phyloP scores from a whole-genome alignment of 192 early-diverging fungal genomes.

The Spizellomyces sp. region DNA sequence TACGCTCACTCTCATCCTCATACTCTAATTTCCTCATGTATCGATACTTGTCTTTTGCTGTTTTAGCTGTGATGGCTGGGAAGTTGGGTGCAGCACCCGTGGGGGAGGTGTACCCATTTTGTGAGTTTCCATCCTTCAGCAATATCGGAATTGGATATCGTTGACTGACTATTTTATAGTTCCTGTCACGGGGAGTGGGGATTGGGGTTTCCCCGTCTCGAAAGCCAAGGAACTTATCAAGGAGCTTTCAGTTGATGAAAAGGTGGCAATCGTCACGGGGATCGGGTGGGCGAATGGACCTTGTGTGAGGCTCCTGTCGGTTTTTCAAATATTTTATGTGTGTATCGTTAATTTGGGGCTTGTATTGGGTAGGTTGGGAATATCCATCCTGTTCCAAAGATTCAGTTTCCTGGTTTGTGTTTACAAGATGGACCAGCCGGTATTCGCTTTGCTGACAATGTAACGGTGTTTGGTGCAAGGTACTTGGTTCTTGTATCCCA shows the following conservation, averaged over 20 bases:
- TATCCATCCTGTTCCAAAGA: conserved; percentile 34
- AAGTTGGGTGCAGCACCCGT: no score
- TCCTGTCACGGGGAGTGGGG: conserved; percentile 7
- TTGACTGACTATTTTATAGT: neutral
- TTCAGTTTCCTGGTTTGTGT: conserved; percentile 55
- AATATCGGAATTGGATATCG: no score
- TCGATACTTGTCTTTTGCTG: no score
- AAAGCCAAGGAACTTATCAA: conserved; percentile 38
- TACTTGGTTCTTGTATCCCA: conserved; percentile 15
- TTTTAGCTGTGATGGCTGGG: no score
- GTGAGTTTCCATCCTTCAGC: no score
- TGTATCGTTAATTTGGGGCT: no score
- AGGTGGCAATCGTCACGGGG: conserved; percentile 51
- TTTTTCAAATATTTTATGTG: no score
- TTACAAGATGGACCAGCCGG: conserved; percentile 60
- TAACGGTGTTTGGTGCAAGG: conserved; percentile 46
- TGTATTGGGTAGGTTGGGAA: conserved; percentile 39
- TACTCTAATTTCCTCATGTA: no score
- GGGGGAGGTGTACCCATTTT: no score
- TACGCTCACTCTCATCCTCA: no score
- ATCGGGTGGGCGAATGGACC: conserved; percentile 42
- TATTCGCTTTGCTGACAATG: conserved; percentile 45
- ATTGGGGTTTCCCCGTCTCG: conserved; percentile 24
- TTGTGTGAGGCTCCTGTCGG: conserved; percentile 21
- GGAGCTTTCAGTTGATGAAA: conserved; percentile 45